Base-by-base conservation (phyloP, 371 early-diverging fungal species). In the Rhizopus arrhizus region DNA sequence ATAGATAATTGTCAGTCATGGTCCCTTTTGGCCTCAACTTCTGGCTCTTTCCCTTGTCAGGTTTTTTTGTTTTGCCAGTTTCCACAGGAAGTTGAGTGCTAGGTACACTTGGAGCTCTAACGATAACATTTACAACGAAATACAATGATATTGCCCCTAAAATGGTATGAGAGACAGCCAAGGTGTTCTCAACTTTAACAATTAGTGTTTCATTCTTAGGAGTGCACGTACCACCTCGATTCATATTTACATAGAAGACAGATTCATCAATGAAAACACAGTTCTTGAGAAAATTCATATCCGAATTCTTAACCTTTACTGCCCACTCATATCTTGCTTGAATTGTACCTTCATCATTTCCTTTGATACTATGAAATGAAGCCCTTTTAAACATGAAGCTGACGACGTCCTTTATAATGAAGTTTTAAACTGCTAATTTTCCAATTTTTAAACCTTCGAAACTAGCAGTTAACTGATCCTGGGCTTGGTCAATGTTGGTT, bases 191-290 rank as follows among this genome's bases (percentile, higher is more conserved):
- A 16, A 4, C 45, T 45, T 45, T n/a, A 12, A 45, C n/a, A 0
- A 45, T 16, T 12, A 3, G 45, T 45, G 45, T 45, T 45, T 45
- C n/a, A 12, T n/a, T n/a, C 45, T 45, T 45, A 45, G 45, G 45
- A 12, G 1, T n/a, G 12, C 45, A 45, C 6, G 45, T 3, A 45
- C 45, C 45, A 45, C 1, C n/a, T 12, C 45, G 45, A 8, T 45
- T 45, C 45, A 45, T 12, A 32, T 54, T 61, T 9, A 33, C 12
- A 12, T 61, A 13, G 41, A 54, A 61, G 0, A 36, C 61, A 28
- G 54, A 31, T 54, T 61, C 61, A 12, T 61, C 47, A 6, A 61
- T 45, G 48, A 61, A 61, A 11, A 54, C 31, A 15, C 61, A 54
- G 36, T 43, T 59, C 3, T 48, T 48, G 3, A 38, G 33, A 29